A percentile compares a stretch with the other conserved stretches of the same genome.
Conservation (phyloP, 2,329 filamentous ascomycete genomes). For the Chaetomiaceae sp. region DNA sequence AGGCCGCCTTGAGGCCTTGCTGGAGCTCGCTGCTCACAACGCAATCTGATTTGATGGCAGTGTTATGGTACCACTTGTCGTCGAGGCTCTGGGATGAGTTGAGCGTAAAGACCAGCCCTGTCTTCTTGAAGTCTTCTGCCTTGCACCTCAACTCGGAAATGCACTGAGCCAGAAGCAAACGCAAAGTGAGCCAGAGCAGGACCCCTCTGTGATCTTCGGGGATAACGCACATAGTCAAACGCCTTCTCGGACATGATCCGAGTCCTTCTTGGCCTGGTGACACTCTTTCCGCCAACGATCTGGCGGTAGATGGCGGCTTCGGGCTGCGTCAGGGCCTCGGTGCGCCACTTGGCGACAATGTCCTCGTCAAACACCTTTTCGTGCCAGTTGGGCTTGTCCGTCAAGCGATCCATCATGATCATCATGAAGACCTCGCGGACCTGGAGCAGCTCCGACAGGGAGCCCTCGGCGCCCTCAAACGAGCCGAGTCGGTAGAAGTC, state of each 20-base stretch:
- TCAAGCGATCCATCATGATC: slow-evolving; percentile 32
- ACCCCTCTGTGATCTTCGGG: background rate
- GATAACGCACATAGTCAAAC: slow-evolving; percentile 26
- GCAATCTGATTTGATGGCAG: slow-evolving; percentile 51
- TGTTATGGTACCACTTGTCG: slow-evolving; percentile 13
- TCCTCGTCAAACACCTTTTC: slow-evolving; percentile 33
- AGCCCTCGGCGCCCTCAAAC: background rate
- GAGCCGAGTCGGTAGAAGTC: slow-evolving; percentile 14
- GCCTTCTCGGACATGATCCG: slow-evolving; percentile 19
- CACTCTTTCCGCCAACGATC: background rate
- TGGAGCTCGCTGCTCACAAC: slow-evolving; percentile 34
- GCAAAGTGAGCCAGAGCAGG: background rate
- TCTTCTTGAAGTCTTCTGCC: slow-evolving; percentile 40
- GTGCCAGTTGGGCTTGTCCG: slow-evolving; percentile 37
- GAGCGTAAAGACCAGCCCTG: slow-evolving; percentile 40
- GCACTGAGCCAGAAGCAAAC: slow-evolving; percentile 22
- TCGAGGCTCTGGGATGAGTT: slow-evolving; percentile 30
- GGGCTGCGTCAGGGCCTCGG: slow-evolving; percentile 29
- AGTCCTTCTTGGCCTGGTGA: slow-evolving; percentile 1
- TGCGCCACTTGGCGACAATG: slow-evolving; percentile 33
- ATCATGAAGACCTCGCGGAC: slow-evolving; percentile 36
- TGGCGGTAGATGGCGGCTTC: slow-evolving; percentile 20
- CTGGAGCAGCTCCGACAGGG: slow-evolving; percentile 12
- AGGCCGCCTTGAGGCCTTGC: slow-evolving; percentile 35
- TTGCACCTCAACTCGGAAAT: slow-evolving; percentile 48